Evolutionary conservation across 371 early-diverging fungal species (phyloP).

Genomic region (Chytridium lagenaria): DNA sequence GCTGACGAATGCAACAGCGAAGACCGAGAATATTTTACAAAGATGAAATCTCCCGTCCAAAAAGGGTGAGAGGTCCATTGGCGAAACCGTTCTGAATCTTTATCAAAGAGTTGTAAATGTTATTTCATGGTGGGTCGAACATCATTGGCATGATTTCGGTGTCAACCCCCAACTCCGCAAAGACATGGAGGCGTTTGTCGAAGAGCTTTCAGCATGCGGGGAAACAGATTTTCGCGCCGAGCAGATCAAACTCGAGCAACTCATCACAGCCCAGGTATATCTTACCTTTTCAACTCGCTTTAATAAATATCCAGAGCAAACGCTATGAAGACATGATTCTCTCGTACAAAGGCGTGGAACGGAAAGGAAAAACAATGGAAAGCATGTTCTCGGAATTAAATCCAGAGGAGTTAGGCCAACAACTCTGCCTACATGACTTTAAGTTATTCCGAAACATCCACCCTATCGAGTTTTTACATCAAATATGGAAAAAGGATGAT

Average conservation of each 20-base stretch:
- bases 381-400: constrained; percentile 52
- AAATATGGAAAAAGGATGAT: constrained; percentile 56
- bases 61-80: constrained; percentile 33
- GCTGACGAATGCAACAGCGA: constrained; percentile 52
- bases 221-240: constrained; percentile 32
- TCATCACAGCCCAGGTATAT: constrained; percentile 39
- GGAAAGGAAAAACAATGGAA: constrained; percentile 50
- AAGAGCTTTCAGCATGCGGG: constrained; percentile 33
- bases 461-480: constrained; percentile 61
- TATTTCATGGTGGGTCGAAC: constrained; percentile 54
- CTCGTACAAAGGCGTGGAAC: constrained; percentile 49
- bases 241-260: constrained; percentile 12
- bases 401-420: constrained; percentile 52
- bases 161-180: constrained; percentile 43
- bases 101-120: constrained; percentile 43
- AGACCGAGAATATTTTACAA: constrained; percentile 54
- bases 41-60: constrained; percentile 54
- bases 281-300: background rate
- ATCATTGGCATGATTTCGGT: constrained; percentile 65
- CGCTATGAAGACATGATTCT: constrained; percentile 48
- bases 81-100: background rate
- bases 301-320: constrained; percentile 16
- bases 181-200: constrained; percentile 52
- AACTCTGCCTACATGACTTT: constrained; percentile 59
- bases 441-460: constrained; percentile 60